Conservation (phyloP, 1,284 basidiomycete species). For the Porogramme epimiltina region DNA sequence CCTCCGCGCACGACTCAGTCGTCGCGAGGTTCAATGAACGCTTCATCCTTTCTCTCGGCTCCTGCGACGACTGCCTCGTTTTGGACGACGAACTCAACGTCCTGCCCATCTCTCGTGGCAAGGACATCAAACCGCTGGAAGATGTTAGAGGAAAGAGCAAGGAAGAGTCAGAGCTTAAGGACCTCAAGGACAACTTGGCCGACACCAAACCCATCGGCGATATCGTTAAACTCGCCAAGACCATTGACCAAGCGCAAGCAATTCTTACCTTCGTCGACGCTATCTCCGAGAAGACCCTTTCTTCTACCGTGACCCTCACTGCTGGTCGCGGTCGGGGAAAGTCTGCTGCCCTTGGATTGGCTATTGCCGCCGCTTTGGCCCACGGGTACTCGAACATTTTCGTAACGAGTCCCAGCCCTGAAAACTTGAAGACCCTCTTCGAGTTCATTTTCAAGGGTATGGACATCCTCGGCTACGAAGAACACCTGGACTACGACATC, state of each 20-base stretch:
- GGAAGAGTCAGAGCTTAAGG: constrained; percentile 70
- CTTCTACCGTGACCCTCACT: constrained; percentile 94
- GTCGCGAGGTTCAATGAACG: constrained; percentile 98
- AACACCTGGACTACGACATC: constrained; percentile 97
- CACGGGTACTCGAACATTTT: constrained; percentile 99
- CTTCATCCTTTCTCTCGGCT: constrained; percentile 93
- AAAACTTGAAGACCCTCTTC: constrained; percentile 98
- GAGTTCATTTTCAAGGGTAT: constrained; percentile 98
- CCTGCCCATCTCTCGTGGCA: constrained; percentile 93
- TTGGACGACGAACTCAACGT: constrained; percentile 99
- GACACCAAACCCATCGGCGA: constrained; percentile 90
- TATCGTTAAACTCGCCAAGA: constrained; percentile 90
- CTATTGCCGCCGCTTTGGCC: constrained; percentile 90
- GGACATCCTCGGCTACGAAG: constrained; percentile 94
- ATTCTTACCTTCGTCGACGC: constrained; percentile 92
- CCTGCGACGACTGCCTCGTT: constrained; percentile 89
- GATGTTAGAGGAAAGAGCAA: constrained; percentile 59
- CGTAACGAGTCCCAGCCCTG: constrained; percentile 96
- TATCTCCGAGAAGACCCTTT: constrained; percentile 89
- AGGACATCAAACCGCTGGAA: constrained; percentile 82
- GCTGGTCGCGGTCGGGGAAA: constrained; percentile 96
- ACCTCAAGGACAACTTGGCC: constrained; percentile 79
- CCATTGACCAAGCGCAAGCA: constrained; percentile 91
- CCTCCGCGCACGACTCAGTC: constrained; percentile 88
- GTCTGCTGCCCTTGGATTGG: constrained; percentile 92